These are phyloP conservation scores for Bryum argenteum DNA, from an alignment of 225 moss, liverwort and hornwort species.

Conservation along the genomic window DNA sequence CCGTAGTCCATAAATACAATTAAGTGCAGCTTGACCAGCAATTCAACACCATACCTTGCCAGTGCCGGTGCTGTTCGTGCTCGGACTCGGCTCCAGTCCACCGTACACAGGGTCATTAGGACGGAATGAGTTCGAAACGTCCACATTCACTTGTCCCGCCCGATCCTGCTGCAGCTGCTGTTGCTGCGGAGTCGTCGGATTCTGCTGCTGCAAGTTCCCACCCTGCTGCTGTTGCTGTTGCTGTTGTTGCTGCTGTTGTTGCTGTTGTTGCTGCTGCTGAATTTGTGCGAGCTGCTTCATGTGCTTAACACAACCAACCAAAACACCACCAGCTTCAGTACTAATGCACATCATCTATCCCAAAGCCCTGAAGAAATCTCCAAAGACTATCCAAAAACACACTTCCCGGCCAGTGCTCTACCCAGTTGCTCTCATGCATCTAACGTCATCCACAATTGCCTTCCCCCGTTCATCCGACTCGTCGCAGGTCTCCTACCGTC, in stretches of 20 bases:
- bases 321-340: conserved; percentile 42
- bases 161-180: conserved; percentile 74
- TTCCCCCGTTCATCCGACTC: not conserved
- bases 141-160: conserved; percentile 77
- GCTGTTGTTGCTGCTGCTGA: conserved; percentile 57
- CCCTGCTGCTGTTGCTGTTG: conserved; percentile 79
- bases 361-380: not conserved
- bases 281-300: conserved; percentile 95
- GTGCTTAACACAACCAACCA: conserved; percentile 57
- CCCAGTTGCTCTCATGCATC: not conserved
- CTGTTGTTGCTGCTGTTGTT: conserved; percentile 64
- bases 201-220: conserved; percentile 74
- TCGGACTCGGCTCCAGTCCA: conserved; percentile 57
- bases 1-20: not conserved
- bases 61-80: conserved; percentile 78
- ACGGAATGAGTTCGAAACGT: conserved; percentile 90
- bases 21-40: conserved; percentile 7
- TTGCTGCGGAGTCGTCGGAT: conserved; percentile 53
- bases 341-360: not conserved
- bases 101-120: conserved; percentile 79
- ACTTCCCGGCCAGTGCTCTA: not conserved
- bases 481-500: not conserved
- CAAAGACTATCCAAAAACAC: not conserved
- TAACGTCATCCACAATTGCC: not conserved
- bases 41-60: conserved; percentile 58